phyloP scores from a whole-genome alignment of 495 filamentous ascomycete species.

The Penicillium taxi region DNA sequence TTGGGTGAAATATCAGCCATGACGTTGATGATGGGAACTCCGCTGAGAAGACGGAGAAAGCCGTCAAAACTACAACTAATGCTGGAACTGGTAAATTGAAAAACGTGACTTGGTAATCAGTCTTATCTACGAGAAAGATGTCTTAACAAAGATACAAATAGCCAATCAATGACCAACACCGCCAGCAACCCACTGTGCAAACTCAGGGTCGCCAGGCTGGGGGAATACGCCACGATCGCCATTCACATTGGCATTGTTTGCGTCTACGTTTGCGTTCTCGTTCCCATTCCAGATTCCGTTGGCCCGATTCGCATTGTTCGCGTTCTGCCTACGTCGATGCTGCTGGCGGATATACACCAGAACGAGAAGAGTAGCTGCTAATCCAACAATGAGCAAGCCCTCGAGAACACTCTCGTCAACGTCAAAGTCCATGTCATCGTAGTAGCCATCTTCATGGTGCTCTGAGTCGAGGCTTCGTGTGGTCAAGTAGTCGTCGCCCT shows the following conservation, averaged over 20 bases:
- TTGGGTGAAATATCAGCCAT: constrained; percentile 19
- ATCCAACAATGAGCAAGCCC: constrained; percentile 69
- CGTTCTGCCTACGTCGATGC: constrained; percentile 47
- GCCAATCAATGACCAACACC: constrained; percentile 62
- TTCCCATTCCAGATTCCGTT: constrained; percentile 18
- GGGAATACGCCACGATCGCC: constrained; percentile 63
- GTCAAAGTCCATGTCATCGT: constrained; percentile 52
- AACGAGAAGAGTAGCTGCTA: constrained; percentile 66
- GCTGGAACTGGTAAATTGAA: too few species aligned
- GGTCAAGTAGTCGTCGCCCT: constrained; percentile 48
- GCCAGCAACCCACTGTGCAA: constrained; percentile 66
- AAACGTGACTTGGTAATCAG: too few species aligned
- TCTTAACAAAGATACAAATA: too few species aligned
- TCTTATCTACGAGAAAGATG: too few species aligned
- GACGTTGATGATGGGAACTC: not conserved
- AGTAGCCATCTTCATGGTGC: constrained; percentile 51
- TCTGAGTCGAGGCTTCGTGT: constrained; percentile 44
- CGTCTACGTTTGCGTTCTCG: constrained; percentile 14
- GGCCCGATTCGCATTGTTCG: constrained; percentile 22
- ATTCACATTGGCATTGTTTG: constrained; percentile 16
- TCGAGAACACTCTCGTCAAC: constrained; percentile 75
- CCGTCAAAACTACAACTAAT: too few species aligned
- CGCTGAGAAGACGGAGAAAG: too few species aligned
- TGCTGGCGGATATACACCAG: constrained; percentile 78
- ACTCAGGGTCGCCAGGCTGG: constrained; percentile 61